Base-by-base conservation (phyloP, 1,284 basidiomycete genomes). In the Paramarasmius palmivorus region DNA sequence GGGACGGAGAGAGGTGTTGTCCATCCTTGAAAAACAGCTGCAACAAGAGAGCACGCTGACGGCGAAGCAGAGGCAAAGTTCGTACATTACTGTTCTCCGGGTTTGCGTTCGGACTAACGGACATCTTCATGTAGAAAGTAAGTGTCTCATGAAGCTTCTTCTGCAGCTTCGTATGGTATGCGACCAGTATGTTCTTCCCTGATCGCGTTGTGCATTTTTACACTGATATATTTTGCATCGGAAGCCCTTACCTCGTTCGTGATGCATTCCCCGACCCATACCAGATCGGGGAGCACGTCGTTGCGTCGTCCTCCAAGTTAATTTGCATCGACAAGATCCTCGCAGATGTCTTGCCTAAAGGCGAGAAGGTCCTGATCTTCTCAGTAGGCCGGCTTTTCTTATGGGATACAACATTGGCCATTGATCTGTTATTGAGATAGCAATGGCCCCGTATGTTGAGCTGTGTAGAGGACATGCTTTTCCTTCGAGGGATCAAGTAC, bases 301-400 rank as follows among this genome's bases (percentile, higher is more conserved):
- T 84, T 12, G 73, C 78, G 3, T 70, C 79, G 4, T 84, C 83
- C 1, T 76, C 79, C 35, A 95, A 95, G 70, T 73, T 95, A 59
- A 84, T 91, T 10, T 79, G 82, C 25, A 83, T 95, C 45, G 92
- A 95, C 73, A 88, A 88, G 64, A 76, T 95, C 8, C 78, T 95
- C 14, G 76, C 79, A 5, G 78, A 90, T 57, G 79, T 92, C 57
- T 84, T 93, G 57, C 83, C 88, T 0, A 86, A 86, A 61, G 90
- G 86, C 4, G 92, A 95, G 63, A 82, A 89, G 15, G 90, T 92
- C 15, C 75, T 95, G 34, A 88, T 95, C 55, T 95, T 94, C 69
- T 88, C 88, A 38, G 92, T 93, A 65, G 78, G 12, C n/a, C n/a
- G 25, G 26, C 4, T 38, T 10, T 34, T 5, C 4, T 32, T 4